phyloP scores from a whole-genome alignment of 768 basidiomycete species.

The Cystofilobasidium macerans region DNA sequence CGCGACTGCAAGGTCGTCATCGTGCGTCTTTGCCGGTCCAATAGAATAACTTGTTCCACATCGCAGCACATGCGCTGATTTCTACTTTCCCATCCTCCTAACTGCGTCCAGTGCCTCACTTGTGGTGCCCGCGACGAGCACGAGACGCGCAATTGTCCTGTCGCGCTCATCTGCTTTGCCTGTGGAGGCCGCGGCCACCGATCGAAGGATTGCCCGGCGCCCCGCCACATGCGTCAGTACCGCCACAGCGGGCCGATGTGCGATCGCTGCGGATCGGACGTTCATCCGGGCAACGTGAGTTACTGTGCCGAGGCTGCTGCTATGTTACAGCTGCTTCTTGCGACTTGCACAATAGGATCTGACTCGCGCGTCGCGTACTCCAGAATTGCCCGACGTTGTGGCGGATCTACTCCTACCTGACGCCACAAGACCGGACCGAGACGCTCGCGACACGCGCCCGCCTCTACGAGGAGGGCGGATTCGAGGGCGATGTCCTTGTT shows the following conservation, averaged over 20 bases:
- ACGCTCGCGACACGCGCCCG: conserved; percentile 8
- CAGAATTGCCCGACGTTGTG: conserved; percentile 26
- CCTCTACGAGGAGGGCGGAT: conserved; percentile 19
- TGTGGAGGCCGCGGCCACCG: conserved; percentile 26
- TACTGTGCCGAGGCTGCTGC: too few species aligned
- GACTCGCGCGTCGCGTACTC: background rate
- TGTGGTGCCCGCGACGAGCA: conserved; percentile 25
- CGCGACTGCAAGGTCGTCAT: conserved; percentile 22
- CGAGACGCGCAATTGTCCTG: conserved; percentile 23
- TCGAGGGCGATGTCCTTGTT: conserved; percentile 24
- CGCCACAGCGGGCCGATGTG: conserved; percentile 21
- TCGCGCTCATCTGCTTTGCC: conserved; percentile 24
- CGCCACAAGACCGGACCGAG: conserved; percentile 7
- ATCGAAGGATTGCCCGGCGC: conserved; percentile 25
- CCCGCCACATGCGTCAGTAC: conserved; percentile 13
- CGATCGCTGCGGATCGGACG: conserved; percentile 24
- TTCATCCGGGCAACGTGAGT: conserved; percentile 25
- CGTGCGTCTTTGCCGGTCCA: conserved; percentile 9
- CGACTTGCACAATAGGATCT: too few species aligned
- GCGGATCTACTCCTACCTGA: conserved; percentile 26
- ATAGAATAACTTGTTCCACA: background rate
- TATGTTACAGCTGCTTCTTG: background rate
- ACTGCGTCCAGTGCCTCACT: conserved; percentile 20
- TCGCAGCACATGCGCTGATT: background rate
- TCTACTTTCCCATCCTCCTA: background rate